Evolutionary conservation across 768 basidiomycete species (phyloP).

Genomic region (Podaxis sp.): DNA sequence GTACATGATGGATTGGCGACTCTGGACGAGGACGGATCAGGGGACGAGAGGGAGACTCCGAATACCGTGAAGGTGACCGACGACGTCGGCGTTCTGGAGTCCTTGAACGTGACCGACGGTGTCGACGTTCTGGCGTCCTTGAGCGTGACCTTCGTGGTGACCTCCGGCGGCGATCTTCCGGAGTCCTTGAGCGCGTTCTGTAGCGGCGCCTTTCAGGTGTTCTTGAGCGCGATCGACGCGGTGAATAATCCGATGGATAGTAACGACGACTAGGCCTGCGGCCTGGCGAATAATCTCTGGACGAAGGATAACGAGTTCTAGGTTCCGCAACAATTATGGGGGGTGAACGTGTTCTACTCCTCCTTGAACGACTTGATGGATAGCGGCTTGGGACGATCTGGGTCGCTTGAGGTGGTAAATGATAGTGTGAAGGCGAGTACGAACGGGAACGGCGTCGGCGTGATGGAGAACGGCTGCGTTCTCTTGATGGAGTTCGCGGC

Average conservation of each 20-base stretch:
- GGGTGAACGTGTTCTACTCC: slow-evolving; percentile 9
- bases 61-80: background rate
- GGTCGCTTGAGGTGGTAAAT: background rate
- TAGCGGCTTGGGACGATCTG: slow-evolving; percentile 13
- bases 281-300: slow-evolving; percentile 2
- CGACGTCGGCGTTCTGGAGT: slow-evolving; percentile 1
- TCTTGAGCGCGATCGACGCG: slow-evolving; percentile 5
- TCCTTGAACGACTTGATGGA: slow-evolving; percentile 7
- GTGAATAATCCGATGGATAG: slow-evolving; percentile 3
- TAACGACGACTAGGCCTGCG: background rate
- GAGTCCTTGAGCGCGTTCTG: background rate
- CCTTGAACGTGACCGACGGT: background rate
- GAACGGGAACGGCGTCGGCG: slow-evolving; percentile 10
- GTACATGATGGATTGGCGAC: slow-evolving; percentile 23
- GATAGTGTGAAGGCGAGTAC: slow-evolving; percentile 18
- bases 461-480: background rate
- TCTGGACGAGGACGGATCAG: slow-evolving; percentile 26
- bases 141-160: background rate
- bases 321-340: background rate
- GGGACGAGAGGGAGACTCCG: slow-evolving; percentile 23
- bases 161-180: background rate
- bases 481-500: background rate
- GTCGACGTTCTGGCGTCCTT: background rate
- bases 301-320: slow-evolving; percentile 1
- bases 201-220: background rate